Percentiles rank a stretch among this genome's conserved stretches.
Evolutionary conservation across 805 yeast genomes (phyloP).

Genomic region (Zygosaccharomyces kombuchaensis): DNA sequence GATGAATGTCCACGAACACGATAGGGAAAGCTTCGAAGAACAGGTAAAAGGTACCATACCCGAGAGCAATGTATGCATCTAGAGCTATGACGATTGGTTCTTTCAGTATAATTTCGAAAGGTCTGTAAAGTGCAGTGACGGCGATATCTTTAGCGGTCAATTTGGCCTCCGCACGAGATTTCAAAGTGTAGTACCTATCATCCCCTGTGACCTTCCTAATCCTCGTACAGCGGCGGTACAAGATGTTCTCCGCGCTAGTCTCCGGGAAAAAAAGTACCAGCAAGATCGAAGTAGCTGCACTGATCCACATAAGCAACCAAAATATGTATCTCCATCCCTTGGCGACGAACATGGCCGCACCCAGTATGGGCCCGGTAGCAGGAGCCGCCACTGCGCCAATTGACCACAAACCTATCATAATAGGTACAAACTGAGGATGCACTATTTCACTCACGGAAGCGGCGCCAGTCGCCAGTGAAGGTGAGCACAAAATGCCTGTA

Average conservation of each 20-base stretch:
- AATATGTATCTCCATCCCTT: constrained; percentile 52
- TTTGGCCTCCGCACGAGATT: constrained; percentile 34
- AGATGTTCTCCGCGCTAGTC: constrained; percentile 42
- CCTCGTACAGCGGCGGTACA: constrained; percentile 45
- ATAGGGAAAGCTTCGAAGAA: constrained; percentile 63
- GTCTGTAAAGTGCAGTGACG: constrained; percentile 44
- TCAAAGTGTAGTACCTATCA: constrained; percentile 36
- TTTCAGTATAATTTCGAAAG: constrained; percentile 42
- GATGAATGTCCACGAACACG: constrained; percentile 42
- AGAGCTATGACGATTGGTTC: constrained; percentile 58
- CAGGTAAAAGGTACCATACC: constrained; percentile 49
- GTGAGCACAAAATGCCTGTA: constrained; percentile 52
- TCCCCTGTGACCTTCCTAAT: constrained; percentile 48
- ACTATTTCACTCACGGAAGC: constrained; percentile 52
- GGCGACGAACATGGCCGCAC: constrained; percentile 45
- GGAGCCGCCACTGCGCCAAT: constrained; percentile 54
- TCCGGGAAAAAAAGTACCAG: constrained; percentile 46
- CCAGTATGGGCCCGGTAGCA: constrained; percentile 53
- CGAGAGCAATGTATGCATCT: constrained; percentile 47
- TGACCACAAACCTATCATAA: constrained; percentile 50
- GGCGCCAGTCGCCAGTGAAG: constrained; percentile 57
- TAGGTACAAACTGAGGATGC: constrained; percentile 40
- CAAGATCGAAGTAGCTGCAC: constrained; percentile 37
- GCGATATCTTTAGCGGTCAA: constrained; percentile 23
- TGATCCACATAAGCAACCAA: constrained; percentile 45